phyloP scores from a whole-genome alignment of 495 filamentous ascomycete genomes.

The Stereocaulon alpinum region DNA sequence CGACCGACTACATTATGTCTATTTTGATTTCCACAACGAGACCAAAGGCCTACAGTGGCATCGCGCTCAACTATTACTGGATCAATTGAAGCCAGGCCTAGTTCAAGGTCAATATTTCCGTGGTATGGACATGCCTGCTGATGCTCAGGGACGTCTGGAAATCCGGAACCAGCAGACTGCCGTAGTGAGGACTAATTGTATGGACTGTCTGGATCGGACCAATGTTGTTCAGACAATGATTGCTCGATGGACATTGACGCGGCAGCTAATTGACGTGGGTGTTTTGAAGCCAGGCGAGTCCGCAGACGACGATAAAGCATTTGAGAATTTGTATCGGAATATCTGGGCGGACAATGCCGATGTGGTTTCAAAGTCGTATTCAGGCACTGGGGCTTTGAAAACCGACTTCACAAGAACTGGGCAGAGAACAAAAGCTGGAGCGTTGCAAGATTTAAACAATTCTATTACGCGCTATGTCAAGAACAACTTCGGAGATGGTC shows the following conservation, averaged over 20 bases:
- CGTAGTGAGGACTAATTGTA: conserved; percentile 94
- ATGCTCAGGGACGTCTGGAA: conserved; percentile 54
- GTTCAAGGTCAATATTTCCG: conserved; percentile 81
- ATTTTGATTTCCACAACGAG: conserved; percentile 97
- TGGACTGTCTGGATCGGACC: conserved; percentile 97
- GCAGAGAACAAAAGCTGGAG: conserved; percentile 70
- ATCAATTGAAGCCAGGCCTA: conserved; percentile 64
- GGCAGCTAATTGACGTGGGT: conserved; percentile 74
- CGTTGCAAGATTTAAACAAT: conserved; percentile 70
- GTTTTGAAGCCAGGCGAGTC: conserved; percentile 59
- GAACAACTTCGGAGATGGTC: conserved; percentile 90
- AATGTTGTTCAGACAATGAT: conserved; percentile 97
- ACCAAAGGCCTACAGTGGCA: conserved; percentile 92
- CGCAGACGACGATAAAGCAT: conserved; percentile 58
- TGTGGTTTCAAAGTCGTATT: conserved; percentile 82
- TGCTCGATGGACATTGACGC: conserved; percentile 74
- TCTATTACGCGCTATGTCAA: conserved; percentile 72
- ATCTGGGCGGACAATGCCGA: conserved; percentile 98
- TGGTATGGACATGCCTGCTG: conserved; percentile 72
- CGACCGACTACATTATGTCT: conserved; percentile 85
- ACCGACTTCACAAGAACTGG: conserved; percentile 91
- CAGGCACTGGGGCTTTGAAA: conserved; percentile 90
- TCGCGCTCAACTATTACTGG: conserved; percentile 73
- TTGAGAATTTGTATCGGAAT: conserved; percentile 85
- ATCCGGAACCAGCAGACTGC: conserved; percentile 68